A percentile compares a stretch with the other conserved stretches of the same genome.
Evolutionary conservation across 176 grass and related monocot genomes (phyloP).

Genomic region (Aegilops umbellulata): DNA sequence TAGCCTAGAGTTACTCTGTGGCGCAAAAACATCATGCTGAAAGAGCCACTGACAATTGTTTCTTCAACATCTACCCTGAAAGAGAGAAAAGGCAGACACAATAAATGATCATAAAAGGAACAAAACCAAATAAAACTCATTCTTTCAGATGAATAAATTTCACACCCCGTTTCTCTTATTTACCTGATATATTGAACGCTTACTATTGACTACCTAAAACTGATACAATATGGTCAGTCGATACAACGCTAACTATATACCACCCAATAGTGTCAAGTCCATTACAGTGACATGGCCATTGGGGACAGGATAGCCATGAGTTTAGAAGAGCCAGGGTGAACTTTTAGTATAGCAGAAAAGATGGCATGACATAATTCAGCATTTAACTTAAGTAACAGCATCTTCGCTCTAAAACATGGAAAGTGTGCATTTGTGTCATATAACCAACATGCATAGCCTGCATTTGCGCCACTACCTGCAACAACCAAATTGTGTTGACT

Average conservation of each 20-base stretch:
- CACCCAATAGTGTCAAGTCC: not conserved
- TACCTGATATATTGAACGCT: not conserved
- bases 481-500: not conserved
- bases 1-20: constrained; percentile 84
- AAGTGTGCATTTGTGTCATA: not conserved
- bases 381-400: not conserved
- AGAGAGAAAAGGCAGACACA: constrained; percentile 15
- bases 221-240: not conserved
- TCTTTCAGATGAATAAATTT: not conserved
- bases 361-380: not conserved
- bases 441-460: not conserved
- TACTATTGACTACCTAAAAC: not conserved
- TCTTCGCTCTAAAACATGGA: not conserved
- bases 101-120: not conserved
- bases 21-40: constrained; percentile 94
- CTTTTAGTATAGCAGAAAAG: not conserved
- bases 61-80: constrained; percentile 93
- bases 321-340: not conserved
- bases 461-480: not conserved
- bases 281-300: not conserved
- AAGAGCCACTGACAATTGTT: constrained; percentile 80
- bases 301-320: not conserved
- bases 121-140: not conserved
- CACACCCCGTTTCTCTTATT: constrained; percentile 1
- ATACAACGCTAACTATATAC: not conserved